Evolutionary conservation across 805 yeast genomes (phyloP).

Genomic region (Ogataea kodamae): DNA sequence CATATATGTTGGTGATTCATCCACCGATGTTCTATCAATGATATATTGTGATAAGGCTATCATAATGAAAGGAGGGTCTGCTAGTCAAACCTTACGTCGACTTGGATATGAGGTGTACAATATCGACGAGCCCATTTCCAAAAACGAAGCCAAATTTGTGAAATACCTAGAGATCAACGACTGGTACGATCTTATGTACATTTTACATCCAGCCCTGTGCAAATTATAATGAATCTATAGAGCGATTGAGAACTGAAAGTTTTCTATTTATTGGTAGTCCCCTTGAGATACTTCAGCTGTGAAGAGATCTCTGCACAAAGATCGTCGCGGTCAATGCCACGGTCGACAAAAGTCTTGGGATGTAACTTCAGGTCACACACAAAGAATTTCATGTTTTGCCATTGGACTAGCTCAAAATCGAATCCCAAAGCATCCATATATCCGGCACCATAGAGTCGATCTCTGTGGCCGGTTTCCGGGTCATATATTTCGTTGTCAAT

Average conservation of each 20-base stretch:
- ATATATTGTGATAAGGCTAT: conserved; percentile 46
- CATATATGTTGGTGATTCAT: conserved; percentile 59
- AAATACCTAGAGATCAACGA: conserved; percentile 20
- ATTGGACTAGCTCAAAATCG: conserved; percentile 57
- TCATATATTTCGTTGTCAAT: conserved; percentile 39
- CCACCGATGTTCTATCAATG: conserved; percentile 54
- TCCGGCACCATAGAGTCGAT: conserved; percentile 58
- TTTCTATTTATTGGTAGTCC: conserved; percentile 12
- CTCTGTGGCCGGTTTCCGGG: conserved; percentile 41
- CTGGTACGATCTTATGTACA: conserved; percentile 19
- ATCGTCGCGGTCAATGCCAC: conserved; percentile 33
- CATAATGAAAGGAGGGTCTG: conserved; percentile 40
- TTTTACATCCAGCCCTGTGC: conserved; percentile 11
- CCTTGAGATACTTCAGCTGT: conserved; percentile 42
- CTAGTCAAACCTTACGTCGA: conserved; percentile 23
- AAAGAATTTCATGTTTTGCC: conserved; percentile 54
- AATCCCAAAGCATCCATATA: conserved; percentile 48
- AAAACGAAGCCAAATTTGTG: conserved; percentile 11
- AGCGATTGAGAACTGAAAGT: neutral
- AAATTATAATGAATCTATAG: conserved; percentile 5
- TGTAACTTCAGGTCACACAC: conserved; percentile 49
- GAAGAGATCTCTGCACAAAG: conserved; percentile 49
- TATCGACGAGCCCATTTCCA: conserved; percentile 15
- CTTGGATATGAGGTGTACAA: conserved; percentile 25
- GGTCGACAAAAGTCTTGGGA: conserved; percentile 40